A percentile compares a stretch with the other conserved stretches of the same genome.
Conservation (phyloP, 176 grass and related monocot species). For the Avena insularis region DNA sequence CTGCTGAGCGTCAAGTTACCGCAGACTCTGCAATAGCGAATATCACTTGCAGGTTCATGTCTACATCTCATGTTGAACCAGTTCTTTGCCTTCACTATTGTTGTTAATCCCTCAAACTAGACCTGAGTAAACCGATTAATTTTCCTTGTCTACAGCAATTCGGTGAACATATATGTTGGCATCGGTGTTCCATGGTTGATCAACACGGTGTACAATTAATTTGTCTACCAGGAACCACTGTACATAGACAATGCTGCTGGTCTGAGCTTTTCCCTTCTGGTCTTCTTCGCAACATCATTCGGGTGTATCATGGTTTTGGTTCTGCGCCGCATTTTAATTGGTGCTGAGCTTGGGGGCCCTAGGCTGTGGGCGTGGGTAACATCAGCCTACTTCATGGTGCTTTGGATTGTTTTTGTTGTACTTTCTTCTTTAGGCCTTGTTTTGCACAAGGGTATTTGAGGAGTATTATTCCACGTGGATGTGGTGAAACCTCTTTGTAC, state of each 20-base stretch:
- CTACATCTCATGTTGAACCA: neutral
- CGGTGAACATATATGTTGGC: constrained; percentile 91
- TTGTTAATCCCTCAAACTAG: neutral
- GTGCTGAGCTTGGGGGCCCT: constrained; percentile 85
- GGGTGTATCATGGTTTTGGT: constrained; percentile 77
- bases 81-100: neutral
- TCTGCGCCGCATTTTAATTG: constrained; percentile 64
- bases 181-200: constrained; percentile 88
- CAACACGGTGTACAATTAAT: constrained; percentile 81
- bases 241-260: constrained; percentile 77
- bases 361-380: constrained; percentile 84
- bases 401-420: constrained; percentile 86
- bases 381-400: constrained; percentile 71
- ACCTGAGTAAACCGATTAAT: neutral
- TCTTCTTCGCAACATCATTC: constrained; percentile 85
- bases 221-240: constrained; percentile 69
- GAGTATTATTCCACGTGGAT: too few species aligned
- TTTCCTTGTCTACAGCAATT: constrained; percentile 59
- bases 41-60: constrained; percentile 89
- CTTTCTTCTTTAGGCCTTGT: constrained; percentile 50
- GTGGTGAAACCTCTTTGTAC: too few species aligned
- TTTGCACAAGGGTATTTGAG: too few species aligned
- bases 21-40: constrained; percentile 97
- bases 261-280: constrained; percentile 86
- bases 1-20: constrained; percentile 89